Percentiles rank a stretch among this genome's conserved stretches.
Evolutionary conservation across 257 asterid species (phyloP).

Genomic region (Plantago ovata): DNA sequence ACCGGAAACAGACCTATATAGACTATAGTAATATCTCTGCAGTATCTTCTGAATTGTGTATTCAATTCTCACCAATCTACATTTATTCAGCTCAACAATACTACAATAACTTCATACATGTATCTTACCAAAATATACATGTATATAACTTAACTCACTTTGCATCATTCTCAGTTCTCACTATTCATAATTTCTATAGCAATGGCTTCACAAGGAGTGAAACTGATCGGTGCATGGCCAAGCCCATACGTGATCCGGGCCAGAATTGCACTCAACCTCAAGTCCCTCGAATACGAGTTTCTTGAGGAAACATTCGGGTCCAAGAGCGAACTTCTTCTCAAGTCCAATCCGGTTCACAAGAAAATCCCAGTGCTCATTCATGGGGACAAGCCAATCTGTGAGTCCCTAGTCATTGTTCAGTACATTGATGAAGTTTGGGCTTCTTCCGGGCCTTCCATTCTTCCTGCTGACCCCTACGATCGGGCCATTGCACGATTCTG

Average conservation of each 20-base stretch:
- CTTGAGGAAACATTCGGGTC: constrained; percentile 24
- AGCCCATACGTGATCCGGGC: constrained; percentile 29
- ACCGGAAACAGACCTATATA: too few relatives aligned
- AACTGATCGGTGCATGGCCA: constrained; percentile 33
- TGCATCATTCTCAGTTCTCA: neutral
- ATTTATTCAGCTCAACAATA: neutral
- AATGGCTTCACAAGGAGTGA: constrained; percentile 22
- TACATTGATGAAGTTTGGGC: constrained; percentile 37
- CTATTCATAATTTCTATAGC: neutral
- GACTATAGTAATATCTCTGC: too few relatives aligned
- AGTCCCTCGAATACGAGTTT: constrained; percentile 25
- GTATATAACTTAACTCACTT: neutral
- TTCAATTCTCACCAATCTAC: neutral
- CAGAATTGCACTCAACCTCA: constrained; percentile 28
- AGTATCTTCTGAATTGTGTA: too few relatives aligned
- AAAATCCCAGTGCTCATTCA: constrained; percentile 35
- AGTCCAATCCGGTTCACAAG: constrained; percentile 37
- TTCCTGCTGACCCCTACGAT: constrained; percentile 30
- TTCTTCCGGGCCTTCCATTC: constrained; percentile 14
- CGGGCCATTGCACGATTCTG: constrained; percentile 33
- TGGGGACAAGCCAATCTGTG: constrained; percentile 22
- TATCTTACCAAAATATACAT: neutral
- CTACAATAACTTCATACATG: too few relatives aligned
- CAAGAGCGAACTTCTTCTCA: constrained; percentile 31
- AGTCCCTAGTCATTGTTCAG: constrained; percentile 30